Evolutionary conservation across 345 rosid species (phyloP), one percentile per base, ranked within the genome.

Genomic region (Sisymbrium altissimum): DNA sequence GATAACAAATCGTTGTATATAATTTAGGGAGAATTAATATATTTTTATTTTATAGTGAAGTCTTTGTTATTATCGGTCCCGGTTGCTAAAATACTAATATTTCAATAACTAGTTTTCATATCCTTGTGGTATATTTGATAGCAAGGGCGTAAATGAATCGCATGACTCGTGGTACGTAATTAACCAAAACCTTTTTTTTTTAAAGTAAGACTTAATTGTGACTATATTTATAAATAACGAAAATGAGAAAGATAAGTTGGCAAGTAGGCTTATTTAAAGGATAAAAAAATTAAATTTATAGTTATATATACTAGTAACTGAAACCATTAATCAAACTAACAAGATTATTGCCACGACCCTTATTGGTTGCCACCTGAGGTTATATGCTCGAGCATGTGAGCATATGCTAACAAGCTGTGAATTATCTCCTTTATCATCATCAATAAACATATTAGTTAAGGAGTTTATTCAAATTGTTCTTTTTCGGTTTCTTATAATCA

Each of bases 331-430:
- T 46, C 30, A 69, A 35, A 36, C 9, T 69, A 44, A 36, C 19
- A 61, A 44, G 36, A 62, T 76, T 62, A 70, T 76, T 63, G 65
- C 48, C 57, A 57, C 65, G 71, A 41, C 49, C 48, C 80, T 71
- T 32, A 65, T 71, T 77, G 76, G 72, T 77, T 50, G 46, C 67
- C 66, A 77, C 64, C 68, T 57, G 49, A 56, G 39, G 38, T 49
- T 64, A 27, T 54, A 36, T 64, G 55, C 21, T 56, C 23, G 19
- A 64, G 72, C 76, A 77, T 77, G 77, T 77, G 80, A 76, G 57
- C 68, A 77, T 65, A 71, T 77, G 76, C 76, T 65, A 27, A 57
- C 68, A 48, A 77, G 76, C 75, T 70, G 62, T 70, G 71, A 56
- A 38, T 27, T 18, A 32, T 76, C 76, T 64, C 68, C 72, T 65